Percentiles rank a stretch among this genome's conserved stretches.
Evolutionary conservation across 1,284 basidiomycete species (phyloP).

Genomic region (Chalciporus piperatoides): DNA sequence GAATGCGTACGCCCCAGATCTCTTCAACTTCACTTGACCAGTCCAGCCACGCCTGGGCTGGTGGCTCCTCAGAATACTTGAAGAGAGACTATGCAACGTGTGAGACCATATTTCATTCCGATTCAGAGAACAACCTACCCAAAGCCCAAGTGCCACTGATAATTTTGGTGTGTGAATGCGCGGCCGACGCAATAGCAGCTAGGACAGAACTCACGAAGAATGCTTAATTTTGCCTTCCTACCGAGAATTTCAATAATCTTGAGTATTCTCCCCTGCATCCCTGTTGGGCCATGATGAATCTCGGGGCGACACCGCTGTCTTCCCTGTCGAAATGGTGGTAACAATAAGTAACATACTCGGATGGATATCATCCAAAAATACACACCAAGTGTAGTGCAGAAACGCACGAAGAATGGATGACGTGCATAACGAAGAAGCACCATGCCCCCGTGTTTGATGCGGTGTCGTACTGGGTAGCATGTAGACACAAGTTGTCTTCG

Average conservation of each 20-base stretch:
- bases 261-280: slow-evolving; percentile 56
- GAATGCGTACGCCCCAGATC: slow-evolving; percentile 55
- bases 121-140: slow-evolving; percentile 42
- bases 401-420: slow-evolving; percentile 60
- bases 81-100: slow-evolving; percentile 49
- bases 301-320: slow-evolving; percentile 33
- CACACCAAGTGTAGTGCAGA: slow-evolving; percentile 63
- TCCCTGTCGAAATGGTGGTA: slow-evolving; percentile 19
- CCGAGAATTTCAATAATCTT: slow-evolving; percentile 59
- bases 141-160: slow-evolving; percentile 59
- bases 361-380: slow-evolving; percentile 15
- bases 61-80: slow-evolving; percentile 58
- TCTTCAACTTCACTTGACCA: slow-evolving; percentile 63
- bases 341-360: background rate
- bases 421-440: slow-evolving; percentile 73
- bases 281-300: slow-evolving; percentile 34
- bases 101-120: slow-evolving; percentile 12
- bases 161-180: slow-evolving; percentile 10
- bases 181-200: background rate
- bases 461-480: slow-evolving; percentile 72
- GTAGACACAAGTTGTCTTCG: slow-evolving; percentile 61
- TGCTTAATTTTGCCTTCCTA: slow-evolving; percentile 60
- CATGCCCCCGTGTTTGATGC: slow-evolving; percentile 71
- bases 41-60: slow-evolving; percentile 42
- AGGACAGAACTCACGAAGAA: slow-evolving; percentile 52